A percentile compares a stretch with the other conserved stretches of the same genome.
Evolutionary conservation across 768 basidiomycete species (phyloP).

Genomic region (Nevesoporus exiguus): DNA sequence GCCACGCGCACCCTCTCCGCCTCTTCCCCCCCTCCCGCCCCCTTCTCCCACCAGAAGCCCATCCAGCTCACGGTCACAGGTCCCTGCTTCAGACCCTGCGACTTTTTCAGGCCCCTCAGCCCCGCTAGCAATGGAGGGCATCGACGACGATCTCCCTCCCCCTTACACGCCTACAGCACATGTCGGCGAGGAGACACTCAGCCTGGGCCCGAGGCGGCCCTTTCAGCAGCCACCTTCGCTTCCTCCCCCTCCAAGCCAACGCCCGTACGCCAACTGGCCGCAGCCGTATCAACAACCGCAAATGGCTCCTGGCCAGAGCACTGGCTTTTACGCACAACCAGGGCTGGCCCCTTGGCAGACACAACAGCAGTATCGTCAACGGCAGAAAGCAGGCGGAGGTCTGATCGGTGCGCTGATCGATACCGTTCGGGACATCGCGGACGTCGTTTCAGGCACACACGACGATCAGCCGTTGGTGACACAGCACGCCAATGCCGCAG

Average conservation of each 20-base stretch:
- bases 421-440: constrained; percentile 28
- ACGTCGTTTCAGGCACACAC: constrained; percentile 24
- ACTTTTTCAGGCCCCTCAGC: not conserved
- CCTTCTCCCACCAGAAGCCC: not conserved
- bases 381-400: constrained; percentile 20
- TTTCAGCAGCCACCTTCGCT: constrained; percentile 44
- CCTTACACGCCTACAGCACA: constrained; percentile 64
- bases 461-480: constrained; percentile 16
- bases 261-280: not conserved
- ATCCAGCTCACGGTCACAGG: not conserved
- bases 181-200: constrained; percentile 58
- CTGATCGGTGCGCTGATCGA: constrained; percentile 27
- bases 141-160: constrained; percentile 61
- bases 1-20: not conserved
- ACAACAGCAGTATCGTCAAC: constrained; percentile 16
- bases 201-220: constrained; percentile 59
- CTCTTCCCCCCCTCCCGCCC: constrained; percentile 3
- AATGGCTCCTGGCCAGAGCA: not conserved
- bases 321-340: constrained; percentile 9
- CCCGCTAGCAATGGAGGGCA: not conserved
- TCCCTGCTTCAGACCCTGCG: not conserved
- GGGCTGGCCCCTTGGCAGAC: constrained; percentile 22
- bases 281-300: not conserved
- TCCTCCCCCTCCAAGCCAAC: not conserved
- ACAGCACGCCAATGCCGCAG: constrained; percentile 15